These are phyloP conservation scores for Podila horticola DNA, from an alignment of 192 early-diverging fungal species.

Conservation along the genomic window DNA sequence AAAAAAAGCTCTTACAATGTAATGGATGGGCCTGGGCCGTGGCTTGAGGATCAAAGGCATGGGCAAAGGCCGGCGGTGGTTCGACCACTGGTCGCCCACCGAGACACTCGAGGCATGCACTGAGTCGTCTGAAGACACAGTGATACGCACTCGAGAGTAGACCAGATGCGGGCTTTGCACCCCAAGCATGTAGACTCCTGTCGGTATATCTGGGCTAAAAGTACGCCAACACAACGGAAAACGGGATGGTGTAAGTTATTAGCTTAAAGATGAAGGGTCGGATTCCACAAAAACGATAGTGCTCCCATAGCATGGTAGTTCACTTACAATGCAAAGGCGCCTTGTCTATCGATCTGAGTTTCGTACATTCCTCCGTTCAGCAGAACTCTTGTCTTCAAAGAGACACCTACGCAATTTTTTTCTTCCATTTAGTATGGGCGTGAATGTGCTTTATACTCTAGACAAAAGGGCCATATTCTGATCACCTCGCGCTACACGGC, in stretches of 20 bases:
- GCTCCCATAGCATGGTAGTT: neutral
- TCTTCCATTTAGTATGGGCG: neutral
- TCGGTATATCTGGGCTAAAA: constrained; percentile 16
- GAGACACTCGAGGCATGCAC: constrained; percentile 14
- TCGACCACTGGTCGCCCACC: constrained; percentile 26
- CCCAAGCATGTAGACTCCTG: constrained; percentile 19
- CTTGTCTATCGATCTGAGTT: constrained; percentile 13
- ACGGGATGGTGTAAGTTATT: neutral
- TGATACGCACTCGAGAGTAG: constrained; percentile 14
- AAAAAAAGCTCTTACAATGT: constrained; percentile 13
- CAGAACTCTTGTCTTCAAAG: constrained; percentile 16
- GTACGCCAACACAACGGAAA: neutral
- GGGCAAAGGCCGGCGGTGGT: neutral
- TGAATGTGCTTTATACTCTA: neutral
- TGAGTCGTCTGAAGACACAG: neutral
- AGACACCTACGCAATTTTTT: constrained; percentile 10
- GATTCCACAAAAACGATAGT: neutral
- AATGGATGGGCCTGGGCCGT: constrained; percentile 27
- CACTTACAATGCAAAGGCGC: constrained; percentile 21
- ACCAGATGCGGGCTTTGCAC: constrained; percentile 27
- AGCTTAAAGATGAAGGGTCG: neutral
- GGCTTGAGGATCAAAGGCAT: constrained; percentile 21
- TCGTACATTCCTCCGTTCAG: constrained; percentile 11
- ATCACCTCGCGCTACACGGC: constrained; percentile 17
- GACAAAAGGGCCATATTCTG: neutral